phyloP scores from a whole-genome alignment of 768 basidiomycete species.

The Boletus sensibilis region DNA sequence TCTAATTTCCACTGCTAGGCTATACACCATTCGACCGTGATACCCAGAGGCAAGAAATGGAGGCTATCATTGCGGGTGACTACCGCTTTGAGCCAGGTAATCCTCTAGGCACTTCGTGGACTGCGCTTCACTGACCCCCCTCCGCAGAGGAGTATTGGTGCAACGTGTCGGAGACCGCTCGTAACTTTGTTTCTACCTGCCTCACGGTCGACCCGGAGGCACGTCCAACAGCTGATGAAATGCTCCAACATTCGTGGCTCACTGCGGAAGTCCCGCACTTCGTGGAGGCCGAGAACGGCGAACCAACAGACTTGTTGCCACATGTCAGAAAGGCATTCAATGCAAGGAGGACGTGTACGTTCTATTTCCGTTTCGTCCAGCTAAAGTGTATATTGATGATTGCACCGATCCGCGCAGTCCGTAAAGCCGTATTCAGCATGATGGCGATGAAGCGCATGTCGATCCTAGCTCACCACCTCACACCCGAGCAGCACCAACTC shows the following conservation, averaged over 20 bases:
- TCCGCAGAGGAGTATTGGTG: conserved; percentile 79
- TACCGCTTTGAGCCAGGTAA: conserved; percentile 82
- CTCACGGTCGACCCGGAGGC: conserved; percentile 78
- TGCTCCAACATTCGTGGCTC: conserved; percentile 70
- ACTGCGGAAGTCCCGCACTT: conserved; percentile 66
- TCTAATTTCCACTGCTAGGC: conserved; percentile 38
- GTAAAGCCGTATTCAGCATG: conserved; percentile 83
- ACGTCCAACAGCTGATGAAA: conserved; percentile 77
- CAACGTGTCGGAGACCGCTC: conserved; percentile 79
- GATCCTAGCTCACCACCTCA: conserved; percentile 41
- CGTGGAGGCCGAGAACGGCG: conserved; percentile 55
- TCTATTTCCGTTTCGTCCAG: background rate
- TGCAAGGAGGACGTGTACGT: conserved; percentile 81
- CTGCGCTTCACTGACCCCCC: background rate
- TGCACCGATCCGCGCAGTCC: conserved; percentile 51
- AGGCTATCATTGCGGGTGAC: conserved; percentile 91
- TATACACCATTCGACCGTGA: conserved; percentile 99
- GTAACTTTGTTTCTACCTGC: conserved; percentile 78
- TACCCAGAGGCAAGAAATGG: conserved; percentile 84
- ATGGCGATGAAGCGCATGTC: conserved; percentile 83
- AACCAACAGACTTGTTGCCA: conserved; percentile 78
- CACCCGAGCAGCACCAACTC: conserved; percentile 48
- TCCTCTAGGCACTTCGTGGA: background rate
- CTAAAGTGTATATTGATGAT: conserved; percentile 3
- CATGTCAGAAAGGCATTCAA: conserved; percentile 89